Base-by-base conservation (phyloP, 495 filamentous ascomycete genomes). In the Aspergillus carlsbadensis region DNA sequence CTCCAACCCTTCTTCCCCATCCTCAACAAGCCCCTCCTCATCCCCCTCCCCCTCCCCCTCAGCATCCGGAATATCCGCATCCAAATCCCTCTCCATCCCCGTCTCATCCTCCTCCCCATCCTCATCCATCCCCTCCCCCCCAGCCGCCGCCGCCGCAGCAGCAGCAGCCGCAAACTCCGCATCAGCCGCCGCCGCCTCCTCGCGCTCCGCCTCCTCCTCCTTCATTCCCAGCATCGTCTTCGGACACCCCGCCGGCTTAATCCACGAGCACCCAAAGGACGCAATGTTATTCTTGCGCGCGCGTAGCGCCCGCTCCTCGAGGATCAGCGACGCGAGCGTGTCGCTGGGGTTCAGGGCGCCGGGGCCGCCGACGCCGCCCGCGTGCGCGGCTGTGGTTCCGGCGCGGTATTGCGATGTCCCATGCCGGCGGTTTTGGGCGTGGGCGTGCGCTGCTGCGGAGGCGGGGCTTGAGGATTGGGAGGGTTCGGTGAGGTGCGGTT, bases 211-310 rank as follows among this genome's bases (percentile, higher is more conserved):
- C 22, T 85, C 78, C 77, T 93, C 90, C 64, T 92, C 90, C 54
- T 82, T 84, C 68, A 89, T 77, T 52, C 88, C 87, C 57, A 88
- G 81, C 60, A 91, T 78, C 10, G 90, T 91, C 74, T 92, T 93
- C 18, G 78, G 56, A 36, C 91, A 79, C 8, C 90, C 90, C 0
- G 87, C 87, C 10, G 90, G 90, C 48, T 82, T 84, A 59, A 95
- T 84, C 90, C 90, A 95, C 24, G 81, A 82, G 60, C 77, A 81
- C 48, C 90, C 90, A 62, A 90, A 90, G 55, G 84, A 85, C 17
- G 83, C 80, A 36, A 92, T 87, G 61, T 88, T 87, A 20, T 80
- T 74, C 64, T 88, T 88, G 40, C 90, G 86, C 11, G 81, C 76
- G 56, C 82, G 81, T 10, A 90, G 70, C 52, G 82, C 78, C 52